Base-by-base conservation (phyloP, 2,329 filamentous ascomycete species). In the Pseudogymnoascus sp. region DNA sequence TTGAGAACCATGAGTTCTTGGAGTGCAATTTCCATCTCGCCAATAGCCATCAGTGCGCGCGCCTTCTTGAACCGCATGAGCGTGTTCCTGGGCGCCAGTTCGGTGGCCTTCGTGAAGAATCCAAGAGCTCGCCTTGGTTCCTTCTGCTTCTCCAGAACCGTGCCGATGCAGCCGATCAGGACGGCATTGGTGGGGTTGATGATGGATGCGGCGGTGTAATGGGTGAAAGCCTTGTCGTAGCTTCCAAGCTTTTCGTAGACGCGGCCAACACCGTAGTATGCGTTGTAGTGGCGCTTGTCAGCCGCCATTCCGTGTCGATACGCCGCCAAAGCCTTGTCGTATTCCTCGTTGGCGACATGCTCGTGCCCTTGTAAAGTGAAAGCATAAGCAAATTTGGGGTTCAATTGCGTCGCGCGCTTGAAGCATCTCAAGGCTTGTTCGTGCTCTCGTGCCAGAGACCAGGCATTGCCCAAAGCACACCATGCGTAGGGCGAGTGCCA, bases 311-410 rank as follows among this genome's bases (percentile, higher is more conserved):
- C 93, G 62, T 88, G 85, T 35, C 96, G 86, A 75, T 97, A 99
- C 1, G 91, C 88, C 40, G 88, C 86, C 50, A 96, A 83, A 0
- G 95, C 95, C 74, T 96, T 96, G 73, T 97, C 93, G 72, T 95
- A 97, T 74, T 99, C 96, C 75, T 99, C 96, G 68, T 97, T 97
- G 37, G 90, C 85, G 50, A 97, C 88, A 73, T 96, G 91, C 73
- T 99, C 95, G 74, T 99, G 95, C 1, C 95, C 95, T 74, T 97
- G 93, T 2, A 99, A 78, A 0, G 95, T 97, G 74, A 93, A 97
- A 1, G 92, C 93, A 73, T 99, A 99, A 0, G 95, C 93, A 74
- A 97, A 97, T 64, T 87, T 88, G 6, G 91, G 87, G 72, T 97
- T 86, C 2, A 99, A 77, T 74, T 97, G 93, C 0, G 93, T 96